Percentiles rank a stretch among this genome's conserved stretches.
phyloP scores from a whole-genome alignment of 306 rosid species.

The Urtica urens region DNA sequence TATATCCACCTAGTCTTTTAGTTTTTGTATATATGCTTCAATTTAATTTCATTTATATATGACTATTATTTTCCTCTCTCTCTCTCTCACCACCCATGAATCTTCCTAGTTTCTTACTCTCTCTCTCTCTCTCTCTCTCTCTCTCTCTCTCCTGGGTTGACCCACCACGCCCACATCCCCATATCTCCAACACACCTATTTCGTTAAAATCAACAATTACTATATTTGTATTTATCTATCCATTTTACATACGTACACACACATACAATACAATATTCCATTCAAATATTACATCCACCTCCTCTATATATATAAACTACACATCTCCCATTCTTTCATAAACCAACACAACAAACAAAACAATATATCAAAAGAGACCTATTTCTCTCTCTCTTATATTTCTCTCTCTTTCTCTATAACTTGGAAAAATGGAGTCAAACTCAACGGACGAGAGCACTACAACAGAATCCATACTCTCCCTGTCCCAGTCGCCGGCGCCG shows the following conservation, averaged over 20 bases:
- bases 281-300: not conserved
- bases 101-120: conserved; percentile 49
- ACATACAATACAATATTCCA: not conserved
- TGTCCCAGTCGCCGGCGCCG: conserved; percentile 19
- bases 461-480: conserved; percentile 30
- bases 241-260: conserved; percentile 1
- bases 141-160: conserved; percentile 30
- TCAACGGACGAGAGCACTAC: conserved; percentile 57
- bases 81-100: conserved; percentile 35
- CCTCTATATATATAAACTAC: conserved; percentile 56
- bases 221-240: not conserved
- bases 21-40: too few relatives aligned
- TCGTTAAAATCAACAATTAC: not conserved
- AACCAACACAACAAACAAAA: not conserved
- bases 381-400: not conserved
- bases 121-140: conserved; percentile 18
- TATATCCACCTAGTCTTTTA: too few relatives aligned
- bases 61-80: not conserved
- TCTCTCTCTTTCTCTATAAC: conserved; percentile 1
- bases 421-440: conserved; percentile 52
- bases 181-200: conserved; percentile 24
- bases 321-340: conserved; percentile 19
- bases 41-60: not conserved
- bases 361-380: not conserved
- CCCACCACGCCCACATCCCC: conserved; percentile 50